phyloP scores from a whole-genome alignment of 352 stramenopile genomes.

The Blastocystis sp. region DNA sequence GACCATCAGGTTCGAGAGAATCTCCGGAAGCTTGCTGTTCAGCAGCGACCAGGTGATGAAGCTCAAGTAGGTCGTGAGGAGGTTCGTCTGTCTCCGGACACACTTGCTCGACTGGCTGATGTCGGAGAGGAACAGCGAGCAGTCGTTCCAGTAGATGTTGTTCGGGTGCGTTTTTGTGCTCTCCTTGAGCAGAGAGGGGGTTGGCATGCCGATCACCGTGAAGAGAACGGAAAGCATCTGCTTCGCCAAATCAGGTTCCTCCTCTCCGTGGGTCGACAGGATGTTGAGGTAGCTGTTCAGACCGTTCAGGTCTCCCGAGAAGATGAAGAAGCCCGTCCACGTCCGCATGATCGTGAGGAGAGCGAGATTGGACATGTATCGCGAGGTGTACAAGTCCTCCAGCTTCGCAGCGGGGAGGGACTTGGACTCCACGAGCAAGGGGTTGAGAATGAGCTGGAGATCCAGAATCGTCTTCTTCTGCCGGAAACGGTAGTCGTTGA shows the following conservation, averaged over 20 bases:
- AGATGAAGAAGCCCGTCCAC: slow-evolving; percentile 44
- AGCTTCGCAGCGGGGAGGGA: background rate
- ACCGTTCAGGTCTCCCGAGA: slow-evolving; percentile 32
- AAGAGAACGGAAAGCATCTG: slow-evolving; percentile 42
- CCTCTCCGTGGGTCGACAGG: slow-evolving; percentile 11
- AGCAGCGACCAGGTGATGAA: slow-evolving; percentile 42
- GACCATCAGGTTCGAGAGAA: slow-evolving; percentile 47
- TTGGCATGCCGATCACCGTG: slow-evolving; percentile 32
- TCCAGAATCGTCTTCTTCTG: slow-evolving; percentile 57
- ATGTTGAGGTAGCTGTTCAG: slow-evolving; percentile 52
- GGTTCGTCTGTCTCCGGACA: background rate
- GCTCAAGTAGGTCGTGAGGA: slow-evolving; percentile 17
- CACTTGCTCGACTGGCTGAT: background rate
- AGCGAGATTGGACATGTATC: slow-evolving; percentile 36
- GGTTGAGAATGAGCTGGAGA: slow-evolving; percentile 43
- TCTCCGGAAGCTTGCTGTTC: slow-evolving; percentile 57
- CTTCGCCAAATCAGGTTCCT: slow-evolving; percentile 30
- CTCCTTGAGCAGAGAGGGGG: background rate
- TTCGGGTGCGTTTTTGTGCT: background rate
- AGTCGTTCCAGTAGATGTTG: slow-evolving; percentile 38
- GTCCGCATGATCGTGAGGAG: slow-evolving; percentile 41
- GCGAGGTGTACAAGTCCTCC: background rate
- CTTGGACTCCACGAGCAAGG: slow-evolving; percentile 24
- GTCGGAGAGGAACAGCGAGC: slow-evolving; percentile 27
- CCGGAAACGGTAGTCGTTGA: slow-evolving; percentile 6